Evolutionary conservation across 2,329 filamentous ascomycete genomes (phyloP).

Genomic region (Trichoderma gracile): DNA sequence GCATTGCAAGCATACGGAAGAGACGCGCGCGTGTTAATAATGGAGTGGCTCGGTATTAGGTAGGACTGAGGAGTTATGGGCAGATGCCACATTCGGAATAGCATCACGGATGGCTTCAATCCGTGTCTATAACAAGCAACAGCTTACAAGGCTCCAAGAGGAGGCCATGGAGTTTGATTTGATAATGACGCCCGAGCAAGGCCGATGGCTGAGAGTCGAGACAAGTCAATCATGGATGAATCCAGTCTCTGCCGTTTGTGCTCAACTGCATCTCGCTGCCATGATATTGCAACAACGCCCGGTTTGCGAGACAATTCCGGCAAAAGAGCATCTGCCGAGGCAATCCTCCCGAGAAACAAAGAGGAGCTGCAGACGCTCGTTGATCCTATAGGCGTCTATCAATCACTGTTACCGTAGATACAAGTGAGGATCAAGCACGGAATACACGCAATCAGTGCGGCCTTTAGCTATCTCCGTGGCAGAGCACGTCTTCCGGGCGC

Average conservation of each 20-base stretch:
- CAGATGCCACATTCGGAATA: neutral
- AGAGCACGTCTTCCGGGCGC: neutral
- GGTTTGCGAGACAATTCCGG: neutral
- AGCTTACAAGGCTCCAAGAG: too few species aligned
- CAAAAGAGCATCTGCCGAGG: neutral
- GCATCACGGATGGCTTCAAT: too few species aligned
- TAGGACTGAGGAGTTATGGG: neutral
- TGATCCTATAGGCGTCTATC: too few species aligned
- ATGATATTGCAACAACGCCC: neutral
- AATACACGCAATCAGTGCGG: neutral
- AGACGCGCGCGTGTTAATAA: conserved; percentile 5
- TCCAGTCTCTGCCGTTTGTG: neutral
- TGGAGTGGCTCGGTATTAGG: neutral
- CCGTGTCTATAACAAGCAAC: too few species aligned
- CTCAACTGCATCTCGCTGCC: neutral
- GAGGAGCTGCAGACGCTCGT: too few species aligned
- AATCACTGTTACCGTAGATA: too few species aligned
- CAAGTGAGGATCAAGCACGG: too few species aligned
- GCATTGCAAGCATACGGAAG: too few species aligned
- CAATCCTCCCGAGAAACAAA: neutral
- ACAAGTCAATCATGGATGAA: too few species aligned
- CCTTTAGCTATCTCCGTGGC: neutral
- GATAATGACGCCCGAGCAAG: too few species aligned
- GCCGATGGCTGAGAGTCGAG: too few species aligned
- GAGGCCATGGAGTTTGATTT: too few species aligned